Percentiles rank a stretch among this genome's conserved stretches.
phyloP scores from a whole-genome alignment of 1,139 yeast species.

The Debaryomyces robertsiae region DNA sequence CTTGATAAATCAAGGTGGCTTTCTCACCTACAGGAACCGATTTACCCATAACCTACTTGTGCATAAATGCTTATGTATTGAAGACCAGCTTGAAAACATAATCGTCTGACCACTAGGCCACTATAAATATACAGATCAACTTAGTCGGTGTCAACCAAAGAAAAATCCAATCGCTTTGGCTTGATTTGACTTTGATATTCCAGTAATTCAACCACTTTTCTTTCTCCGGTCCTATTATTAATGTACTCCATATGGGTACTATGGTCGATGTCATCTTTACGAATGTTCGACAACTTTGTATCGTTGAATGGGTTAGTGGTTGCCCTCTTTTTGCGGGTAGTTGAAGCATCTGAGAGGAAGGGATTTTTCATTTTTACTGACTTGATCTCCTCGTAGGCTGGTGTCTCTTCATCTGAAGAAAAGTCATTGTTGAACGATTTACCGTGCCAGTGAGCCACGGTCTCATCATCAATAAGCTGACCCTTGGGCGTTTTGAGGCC shows the following conservation, averaged over 20 bases:
- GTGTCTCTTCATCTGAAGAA: slow-evolving; percentile 35
- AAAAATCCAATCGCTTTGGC: slow-evolving; percentile 45
- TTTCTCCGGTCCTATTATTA: slow-evolving; percentile 43
- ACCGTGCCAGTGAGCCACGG: slow-evolving; percentile 43
- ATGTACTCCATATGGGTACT: slow-evolving; percentile 44
- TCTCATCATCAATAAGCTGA: slow-evolving; percentile 38
- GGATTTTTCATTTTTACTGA: slow-evolving; percentile 7
- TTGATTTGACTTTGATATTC: slow-evolving; percentile 38
- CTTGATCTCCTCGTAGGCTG: slow-evolving; percentile 3
- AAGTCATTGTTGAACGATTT: slow-evolving; percentile 29
- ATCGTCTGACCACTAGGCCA: not conserved
- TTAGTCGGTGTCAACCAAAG: slow-evolving; percentile 3
- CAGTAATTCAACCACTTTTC: slow-evolving; percentile 35
- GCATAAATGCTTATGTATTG: slow-evolving; percentile 3
- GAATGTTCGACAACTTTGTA: not conserved
- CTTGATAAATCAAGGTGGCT: too few relatives aligned
- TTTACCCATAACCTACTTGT: not conserved
- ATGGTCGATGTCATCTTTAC: slow-evolving; percentile 25
- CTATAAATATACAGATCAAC: not conserved
- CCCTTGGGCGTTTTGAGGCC: slow-evolving; percentile 33
- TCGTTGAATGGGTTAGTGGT: slow-evolving; percentile 11
- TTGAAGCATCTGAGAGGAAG: not conserved
- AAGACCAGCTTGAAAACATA: slow-evolving; percentile 8
- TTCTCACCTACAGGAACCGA: too few relatives aligned
- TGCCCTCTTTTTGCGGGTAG: not conserved